These are phyloP conservation scores for Talaromyces nanjingensis DNA, from an alignment of 495 filamentous ascomycete species.

Conservation along the genomic window DNA sequence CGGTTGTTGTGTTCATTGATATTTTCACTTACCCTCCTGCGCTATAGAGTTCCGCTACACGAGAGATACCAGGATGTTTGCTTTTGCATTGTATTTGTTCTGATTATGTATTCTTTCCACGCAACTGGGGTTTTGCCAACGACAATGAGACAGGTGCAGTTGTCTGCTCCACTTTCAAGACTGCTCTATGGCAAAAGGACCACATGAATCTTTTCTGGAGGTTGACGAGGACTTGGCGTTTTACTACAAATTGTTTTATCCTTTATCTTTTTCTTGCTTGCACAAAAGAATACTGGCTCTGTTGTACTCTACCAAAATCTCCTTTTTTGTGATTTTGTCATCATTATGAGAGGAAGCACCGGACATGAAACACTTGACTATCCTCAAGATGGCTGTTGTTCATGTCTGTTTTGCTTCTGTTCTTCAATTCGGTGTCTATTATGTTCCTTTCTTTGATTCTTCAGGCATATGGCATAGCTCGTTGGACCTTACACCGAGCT, in stretches of 20 bases:
- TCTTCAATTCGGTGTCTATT: not conserved
- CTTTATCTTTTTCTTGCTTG: not conserved
- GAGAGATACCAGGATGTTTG: constrained; percentile 39
- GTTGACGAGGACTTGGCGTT: not conserved
- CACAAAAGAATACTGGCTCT: constrained; percentile 1
- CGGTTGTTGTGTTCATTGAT: constrained; percentile 16
- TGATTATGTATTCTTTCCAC: not conserved
- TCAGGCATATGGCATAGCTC: not conserved
- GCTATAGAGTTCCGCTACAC: constrained; percentile 41
- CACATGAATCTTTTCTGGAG: not conserved
- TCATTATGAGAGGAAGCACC: not conserved
- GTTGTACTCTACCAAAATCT: constrained; percentile 5
- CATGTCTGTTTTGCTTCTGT: not conserved
- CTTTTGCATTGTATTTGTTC: constrained; percentile 4
- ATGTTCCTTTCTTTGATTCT: not conserved
- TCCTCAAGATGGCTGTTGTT: not conserved
- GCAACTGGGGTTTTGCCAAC: not conserved
- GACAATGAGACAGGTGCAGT: not conserved
- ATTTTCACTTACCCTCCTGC: constrained; percentile 16
- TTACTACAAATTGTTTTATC: not conserved
- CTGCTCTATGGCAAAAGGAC: not conserved
- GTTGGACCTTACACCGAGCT: not conserved
- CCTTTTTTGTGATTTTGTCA: not conserved
- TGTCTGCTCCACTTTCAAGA: not conserved
- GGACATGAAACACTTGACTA: not conserved